phyloP scores from a whole-genome alignment of 495 filamentous ascomycete species.

The Penicillium subrubescens region DNA sequence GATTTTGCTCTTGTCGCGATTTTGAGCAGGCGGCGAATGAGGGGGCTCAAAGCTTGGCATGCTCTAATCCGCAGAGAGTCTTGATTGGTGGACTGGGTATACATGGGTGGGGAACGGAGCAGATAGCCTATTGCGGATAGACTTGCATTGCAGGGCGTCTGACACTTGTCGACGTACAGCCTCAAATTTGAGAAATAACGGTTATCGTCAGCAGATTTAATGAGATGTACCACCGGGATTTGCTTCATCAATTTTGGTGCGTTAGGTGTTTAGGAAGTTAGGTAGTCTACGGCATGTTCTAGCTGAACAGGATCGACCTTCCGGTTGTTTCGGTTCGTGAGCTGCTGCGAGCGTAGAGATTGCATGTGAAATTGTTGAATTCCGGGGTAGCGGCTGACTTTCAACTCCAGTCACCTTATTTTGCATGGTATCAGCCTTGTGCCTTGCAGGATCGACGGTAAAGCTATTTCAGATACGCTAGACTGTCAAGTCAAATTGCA shows the following conservation, averaged over 20 bases:
- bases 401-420: neutral
- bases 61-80: neutral
- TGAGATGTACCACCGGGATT: constrained; percentile 17
- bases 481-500: neutral
- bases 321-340: neutral
- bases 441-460: neutral
- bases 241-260: constrained; percentile 14
- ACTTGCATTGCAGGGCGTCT: neutral
- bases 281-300: neutral
- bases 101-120: neutral
- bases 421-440: neutral
- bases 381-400: neutral
- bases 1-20: neutral
- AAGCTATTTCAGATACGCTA: neutral
- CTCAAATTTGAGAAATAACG: constrained; percentile 26
- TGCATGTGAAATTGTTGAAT: neutral
- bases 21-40: neutral
- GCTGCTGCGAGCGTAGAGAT: neutral
- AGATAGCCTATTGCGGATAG: constrained; percentile 2
- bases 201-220: constrained; percentile 27
- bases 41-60: neutral
- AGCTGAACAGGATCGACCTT: neutral
- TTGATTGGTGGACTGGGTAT: neutral
- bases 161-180: constrained; percentile 25
- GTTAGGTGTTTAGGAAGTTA: neutral